Evolutionary conservation across 176 grass and related monocot species (phyloP), one percentile per base, ranked within the genome.

Genomic region (Melocanna baccifera): DNA sequence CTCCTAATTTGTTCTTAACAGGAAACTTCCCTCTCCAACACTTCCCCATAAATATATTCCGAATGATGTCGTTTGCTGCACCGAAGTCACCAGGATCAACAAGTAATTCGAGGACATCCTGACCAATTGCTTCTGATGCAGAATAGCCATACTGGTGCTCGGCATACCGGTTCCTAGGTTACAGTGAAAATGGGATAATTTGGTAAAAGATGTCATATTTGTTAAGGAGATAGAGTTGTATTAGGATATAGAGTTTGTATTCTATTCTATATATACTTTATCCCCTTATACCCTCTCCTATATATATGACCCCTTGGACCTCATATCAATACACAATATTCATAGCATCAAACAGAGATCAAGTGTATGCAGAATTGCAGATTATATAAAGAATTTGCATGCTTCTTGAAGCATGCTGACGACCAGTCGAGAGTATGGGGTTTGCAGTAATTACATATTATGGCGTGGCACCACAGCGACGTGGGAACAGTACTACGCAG

Each of bases 11-110:
- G 26, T 89, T 91, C 83, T 81, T 94, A 18, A 95, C 87, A 12
- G 93, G 85, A 47, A 98, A 94, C 47, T 95, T 95, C 15, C 96
- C 96, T 69, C 92, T 91, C 93, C 96, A 98, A 53, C 89, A 92
- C 78, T 93, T 87, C 23, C 96, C 93, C 80, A 77, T 90, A 46
- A 87, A 92, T 86, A 95, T 83, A 55, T 84, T 92, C 0, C 64
- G 67, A 12, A 98, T 77, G 53, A 98, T 94, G n/a, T 69, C 51
- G 9, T 84, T 86, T 66, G 93, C 96, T 43, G 86, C 56, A 55
- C 75, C 74, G 7, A 30, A 85, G 26, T 93, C 86, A 62, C 77
- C 47, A 26, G 87, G 81, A 86, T 98, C 75, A 84, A 92, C 84
- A 45, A 95, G 51, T 62, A 98, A 83, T 18, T 86, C 75, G 63